A percentile compares a stretch with the other conserved stretches of the same genome.
These are phyloP conservation scores for Candida koratica DNA, from an alignment of 805 yeast genomes.

Conservation along the genomic window DNA sequence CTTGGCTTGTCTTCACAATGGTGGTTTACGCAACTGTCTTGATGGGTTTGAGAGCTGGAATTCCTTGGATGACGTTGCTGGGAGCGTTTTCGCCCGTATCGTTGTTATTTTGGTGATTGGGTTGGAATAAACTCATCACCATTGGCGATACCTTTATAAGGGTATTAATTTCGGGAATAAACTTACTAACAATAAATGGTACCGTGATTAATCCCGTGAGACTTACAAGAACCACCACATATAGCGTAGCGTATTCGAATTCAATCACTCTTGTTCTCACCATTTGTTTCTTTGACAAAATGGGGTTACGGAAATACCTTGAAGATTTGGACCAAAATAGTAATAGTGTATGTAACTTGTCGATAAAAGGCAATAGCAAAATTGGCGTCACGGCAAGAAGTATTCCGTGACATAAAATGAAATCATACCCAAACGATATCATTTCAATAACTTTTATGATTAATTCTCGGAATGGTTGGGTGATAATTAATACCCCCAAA, in stretches of 20 bases:
- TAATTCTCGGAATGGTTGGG: constrained; percentile 47
- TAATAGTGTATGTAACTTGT: constrained; percentile 47
- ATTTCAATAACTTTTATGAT: constrained; percentile 44
- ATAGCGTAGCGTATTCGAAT: constrained; percentile 44
- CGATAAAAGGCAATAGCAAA: constrained; percentile 44
- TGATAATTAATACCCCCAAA: constrained; percentile 31
- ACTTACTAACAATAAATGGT: constrained; percentile 38
- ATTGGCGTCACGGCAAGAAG: constrained; percentile 38
- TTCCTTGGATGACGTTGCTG: constrained; percentile 34
- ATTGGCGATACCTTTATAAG: constrained; percentile 13
- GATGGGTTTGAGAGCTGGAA: constrained; percentile 19
- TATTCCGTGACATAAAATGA: constrained; percentile 41
- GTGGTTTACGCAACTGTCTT: constrained; percentile 10
- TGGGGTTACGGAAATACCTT: constrained; percentile 30
- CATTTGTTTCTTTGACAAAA: constrained; percentile 38
- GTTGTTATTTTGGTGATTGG: constrained; percentile 55
- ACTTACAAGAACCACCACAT: constrained; percentile 35
- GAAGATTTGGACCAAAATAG: constrained; percentile 48
- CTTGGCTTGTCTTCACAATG: too few species aligned
- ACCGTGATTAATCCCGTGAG: constrained; percentile 41
- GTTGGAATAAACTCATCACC: constrained; percentile 45
- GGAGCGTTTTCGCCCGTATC: constrained; percentile 64
- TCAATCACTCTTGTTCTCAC: constrained; percentile 27
- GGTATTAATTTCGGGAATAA: constrained; percentile 10
- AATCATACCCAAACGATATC: constrained; percentile 47